Evolutionary conservation across 495 filamentous ascomycete species (phyloP), one percentile per base, ranked within the genome.

Genomic region (Lentithecium fluviatile): DNA sequence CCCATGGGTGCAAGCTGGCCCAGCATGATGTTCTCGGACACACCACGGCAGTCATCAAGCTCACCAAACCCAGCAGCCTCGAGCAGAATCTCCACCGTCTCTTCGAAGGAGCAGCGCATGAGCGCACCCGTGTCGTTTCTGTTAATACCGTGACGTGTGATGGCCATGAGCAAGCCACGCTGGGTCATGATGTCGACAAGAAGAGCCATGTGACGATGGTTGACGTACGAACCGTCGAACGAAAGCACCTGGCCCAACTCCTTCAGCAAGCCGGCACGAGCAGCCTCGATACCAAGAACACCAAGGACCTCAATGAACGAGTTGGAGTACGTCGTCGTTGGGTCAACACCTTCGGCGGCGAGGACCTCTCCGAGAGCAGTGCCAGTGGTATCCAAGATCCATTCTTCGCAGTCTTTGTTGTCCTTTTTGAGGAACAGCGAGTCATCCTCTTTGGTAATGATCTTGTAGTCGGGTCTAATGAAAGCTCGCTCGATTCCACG

Each of bases 21-120:
- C 65, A 99, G 80, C 84, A 99, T 97, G 75, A 99, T 84, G 74
- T 99, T 99, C 78, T 99, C 94, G 0, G 93, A 97, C 23, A 99
- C 89, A 78, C 94, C 94, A 56, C 90, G 88, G 78, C 95, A 97
- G 73, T 99, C 93, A 68, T 99, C 94, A 19, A 97, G 81, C 73
- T 99, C 94, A 70, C 94, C 94, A 42, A 87, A 86, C 40, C 90
- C 89, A 40, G 94, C 94, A 37, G 94, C 94, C 59, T 99, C 94
- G 26, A 97, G 81, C 24, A 99, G 78, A 76, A 99, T 99, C 71
- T 99, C 94, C 32, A 99, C 94, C 0, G 94, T 99, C 69, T 99
- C 95, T 77, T 99, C 94, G 76, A 99, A 99, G 8, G 94, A 99
- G 79, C 94, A 99, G 71, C 94, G 86, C 94, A 99, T 99, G 68